Evolutionary conservation across 2,329 filamentous ascomycete genomes (phyloP).

Genomic region (Penicillium sp.): DNA sequence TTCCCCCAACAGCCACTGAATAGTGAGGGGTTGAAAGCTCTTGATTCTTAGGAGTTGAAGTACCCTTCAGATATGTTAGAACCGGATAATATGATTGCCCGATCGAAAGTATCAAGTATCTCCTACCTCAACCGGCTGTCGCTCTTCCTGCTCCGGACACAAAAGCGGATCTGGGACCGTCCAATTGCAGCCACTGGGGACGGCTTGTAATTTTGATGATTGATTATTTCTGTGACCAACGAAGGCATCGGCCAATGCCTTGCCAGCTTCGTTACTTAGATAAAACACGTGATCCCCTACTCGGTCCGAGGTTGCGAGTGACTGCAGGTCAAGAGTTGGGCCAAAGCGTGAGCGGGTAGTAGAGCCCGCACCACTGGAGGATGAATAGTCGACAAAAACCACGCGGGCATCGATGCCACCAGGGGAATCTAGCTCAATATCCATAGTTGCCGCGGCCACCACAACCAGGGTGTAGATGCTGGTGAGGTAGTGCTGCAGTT

Average conservation of each 20-base stretch:
- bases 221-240: slow-evolving; percentile 20
- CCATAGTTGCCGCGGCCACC: slow-evolving; percentile 61
- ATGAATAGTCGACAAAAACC: slow-evolving; percentile 63
- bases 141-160: slow-evolving; percentile 18
- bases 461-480: slow-evolving; percentile 74
- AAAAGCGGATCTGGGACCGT: slow-evolving; percentile 20
- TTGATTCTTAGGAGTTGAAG: background rate
- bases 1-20: slow-evolving; percentile 79
- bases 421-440: slow-evolving; percentile 60
- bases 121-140: background rate
- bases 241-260: slow-evolving; percentile 29
- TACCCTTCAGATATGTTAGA: background rate
- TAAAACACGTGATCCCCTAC: slow-evolving; percentile 33
- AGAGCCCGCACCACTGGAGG: slow-evolving; percentile 3
- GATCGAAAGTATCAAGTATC: too few species aligned
- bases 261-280: slow-evolving; percentile 26
- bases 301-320: slow-evolving; percentile 42
- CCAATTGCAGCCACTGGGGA: slow-evolving; percentile 24
- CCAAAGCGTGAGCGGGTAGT: slow-evolving; percentile 33
- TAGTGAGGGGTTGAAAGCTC: slow-evolving; percentile 40
- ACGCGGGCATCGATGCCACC: slow-evolving; percentile 73
- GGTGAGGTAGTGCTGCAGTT: slow-evolving; percentile 70
- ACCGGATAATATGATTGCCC: background rate
- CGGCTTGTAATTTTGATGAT: slow-evolving; percentile 16
- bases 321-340: slow-evolving; percentile 49